Evolutionary conservation across 208 protist species (phyloP).

Genomic region (Crithidia fasciculata): DNA sequence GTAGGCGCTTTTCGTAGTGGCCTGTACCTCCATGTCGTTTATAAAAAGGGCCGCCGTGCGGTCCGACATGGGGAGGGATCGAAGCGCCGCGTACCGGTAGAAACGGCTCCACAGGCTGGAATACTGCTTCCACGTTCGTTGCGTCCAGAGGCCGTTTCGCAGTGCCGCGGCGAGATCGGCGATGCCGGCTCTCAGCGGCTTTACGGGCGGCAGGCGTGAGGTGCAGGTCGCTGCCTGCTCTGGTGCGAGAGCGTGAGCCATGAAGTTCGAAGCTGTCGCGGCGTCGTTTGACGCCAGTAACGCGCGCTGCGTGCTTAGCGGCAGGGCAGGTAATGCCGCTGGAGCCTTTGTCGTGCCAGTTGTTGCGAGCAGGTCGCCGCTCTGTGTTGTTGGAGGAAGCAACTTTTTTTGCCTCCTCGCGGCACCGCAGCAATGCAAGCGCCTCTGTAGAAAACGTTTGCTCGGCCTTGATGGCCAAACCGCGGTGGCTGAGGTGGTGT

Average conservation of each 20-base stretch:
- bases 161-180: background rate
- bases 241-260: background rate
- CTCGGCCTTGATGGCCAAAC: background rate
- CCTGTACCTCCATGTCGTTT: background rate
- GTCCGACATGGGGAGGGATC: background rate
- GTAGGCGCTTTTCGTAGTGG: background rate
- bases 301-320: background rate
- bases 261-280: background rate
- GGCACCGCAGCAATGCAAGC: background rate
- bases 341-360: background rate
- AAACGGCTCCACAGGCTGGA: background rate
- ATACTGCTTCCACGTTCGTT: background rate
- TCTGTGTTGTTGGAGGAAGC: background rate
- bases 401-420: background rate
- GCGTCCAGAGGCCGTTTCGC: background rate
- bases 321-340: background rate
- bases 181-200: background rate
- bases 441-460: background rate
- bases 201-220: background rate
- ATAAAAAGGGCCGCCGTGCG: background rate
- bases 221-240: background rate
- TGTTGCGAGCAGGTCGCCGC: background rate
- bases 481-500: background rate
- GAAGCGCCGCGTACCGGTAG: background rate
- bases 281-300: background rate